phyloP scores from a whole-genome alignment of 345 rosid genomes.

The Pugionium cornutum region DNA sequence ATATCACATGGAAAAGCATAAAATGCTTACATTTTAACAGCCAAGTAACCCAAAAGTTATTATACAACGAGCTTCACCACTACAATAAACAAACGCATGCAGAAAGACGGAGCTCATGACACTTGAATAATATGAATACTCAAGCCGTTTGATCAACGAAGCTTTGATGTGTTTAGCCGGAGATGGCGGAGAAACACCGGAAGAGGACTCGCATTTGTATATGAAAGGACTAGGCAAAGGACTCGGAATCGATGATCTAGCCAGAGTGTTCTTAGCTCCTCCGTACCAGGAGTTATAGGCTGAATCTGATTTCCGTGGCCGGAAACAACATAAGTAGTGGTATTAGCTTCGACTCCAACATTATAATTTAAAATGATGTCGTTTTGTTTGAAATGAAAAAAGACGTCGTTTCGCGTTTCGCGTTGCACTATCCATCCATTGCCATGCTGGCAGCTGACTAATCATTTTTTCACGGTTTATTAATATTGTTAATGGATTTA shows the following conservation, averaged over 20 bases:
- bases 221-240: constrained; percentile 75
- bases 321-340: constrained; percentile 56
- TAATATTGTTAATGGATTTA: too few relatives aligned
- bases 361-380: neutral
- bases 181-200: constrained; percentile 81
- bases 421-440: too few relatives aligned
- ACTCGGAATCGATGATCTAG: constrained; percentile 59
- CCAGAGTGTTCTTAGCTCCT: constrained; percentile 63
- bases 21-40: constrained; percentile 6
- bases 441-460: too few relatives aligned
- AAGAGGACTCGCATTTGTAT: constrained; percentile 53
- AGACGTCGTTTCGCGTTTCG: too few relatives aligned
- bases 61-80: neutral
- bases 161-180: constrained; percentile 88
- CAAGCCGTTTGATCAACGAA: constrained; percentile 60
- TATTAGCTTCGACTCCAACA: constrained; percentile 40
- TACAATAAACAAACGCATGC: constrained; percentile 10
- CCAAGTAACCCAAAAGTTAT: constrained; percentile 8
- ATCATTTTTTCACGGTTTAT: too few relatives aligned
- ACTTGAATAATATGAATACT: constrained; percentile 14
- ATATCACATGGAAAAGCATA: constrained; percentile 10
- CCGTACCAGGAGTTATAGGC: constrained; percentile 53
- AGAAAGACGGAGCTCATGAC: constrained; percentile 10
- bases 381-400: too few relatives aligned
- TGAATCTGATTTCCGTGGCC: constrained; percentile 54